Conservation (phyloP, 345 rosid genomes). For the Eucalyptus pauciflora region DNA sequence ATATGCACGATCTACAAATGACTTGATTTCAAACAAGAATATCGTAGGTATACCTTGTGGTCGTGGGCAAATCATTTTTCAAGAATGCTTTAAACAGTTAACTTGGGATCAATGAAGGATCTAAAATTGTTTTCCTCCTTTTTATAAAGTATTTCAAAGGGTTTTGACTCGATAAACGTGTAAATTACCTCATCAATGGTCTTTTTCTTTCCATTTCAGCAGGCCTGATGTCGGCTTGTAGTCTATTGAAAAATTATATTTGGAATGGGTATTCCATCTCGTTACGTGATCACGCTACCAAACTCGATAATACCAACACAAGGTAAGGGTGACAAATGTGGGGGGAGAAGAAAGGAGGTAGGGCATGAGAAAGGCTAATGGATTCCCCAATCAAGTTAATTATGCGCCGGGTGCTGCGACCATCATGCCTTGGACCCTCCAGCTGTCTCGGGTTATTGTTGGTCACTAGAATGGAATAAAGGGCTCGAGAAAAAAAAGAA, state of each 20-base stretch:
- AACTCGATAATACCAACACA: background rate
- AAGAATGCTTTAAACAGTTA: rapidly evolving
- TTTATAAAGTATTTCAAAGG: background rate
- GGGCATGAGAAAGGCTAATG: background rate
- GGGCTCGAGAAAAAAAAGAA: background rate
- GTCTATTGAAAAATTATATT: rapidly evolving
- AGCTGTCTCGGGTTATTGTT: background rate
- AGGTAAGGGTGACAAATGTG: background rate
- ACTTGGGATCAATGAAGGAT: rapidly evolving
- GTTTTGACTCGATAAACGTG: rapidly evolving
- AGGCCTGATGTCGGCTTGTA: background rate
- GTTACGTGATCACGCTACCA: background rate
- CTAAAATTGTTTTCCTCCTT: background rate
- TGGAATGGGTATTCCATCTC: background rate
- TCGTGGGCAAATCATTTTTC: rapidly evolving
- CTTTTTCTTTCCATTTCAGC: background rate
- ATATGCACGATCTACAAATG: background rate
- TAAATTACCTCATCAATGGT: rapidly evolving
- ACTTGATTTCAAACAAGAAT: background rate
- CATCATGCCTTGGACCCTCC: background rate
- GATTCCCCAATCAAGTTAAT: background rate
- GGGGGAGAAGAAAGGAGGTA: background rate
- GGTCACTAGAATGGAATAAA: background rate
- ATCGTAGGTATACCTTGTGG: rapidly evolving
- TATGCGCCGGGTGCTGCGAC: background rate